phyloP scores from a whole-genome alignment of 768 basidiomycete species.

The Chalciporus pseudorubinellus region DNA sequence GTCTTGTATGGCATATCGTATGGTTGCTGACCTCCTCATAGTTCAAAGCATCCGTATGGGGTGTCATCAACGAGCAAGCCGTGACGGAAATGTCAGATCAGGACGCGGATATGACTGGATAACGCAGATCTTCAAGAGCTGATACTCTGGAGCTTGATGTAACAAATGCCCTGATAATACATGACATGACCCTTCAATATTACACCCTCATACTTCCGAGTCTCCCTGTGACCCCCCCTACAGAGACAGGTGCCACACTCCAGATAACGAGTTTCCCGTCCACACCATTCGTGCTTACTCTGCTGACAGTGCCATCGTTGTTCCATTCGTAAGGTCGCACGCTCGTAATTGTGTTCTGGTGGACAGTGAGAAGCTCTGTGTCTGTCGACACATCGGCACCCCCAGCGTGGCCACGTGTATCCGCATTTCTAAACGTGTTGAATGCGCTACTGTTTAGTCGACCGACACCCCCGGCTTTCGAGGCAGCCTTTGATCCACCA shows the following conservation, averaged over 20 bases:
- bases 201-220: slow-evolving; percentile 49
- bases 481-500: slow-evolving; percentile 38
- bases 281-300: slow-evolving; percentile 88
- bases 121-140: background rate
- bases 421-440: slow-evolving; percentile 90
- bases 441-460: slow-evolving; percentile 92
- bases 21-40: slow-evolving; percentile 30
- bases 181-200: slow-evolving; percentile 19
- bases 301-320: slow-evolving; percentile 53
- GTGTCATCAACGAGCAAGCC: slow-evolving; percentile 81
- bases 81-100: slow-evolving; percentile 17
- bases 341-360: slow-evolving; percentile 98
- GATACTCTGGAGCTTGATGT: background rate
- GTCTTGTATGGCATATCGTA: background rate
- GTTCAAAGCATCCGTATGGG: slow-evolving; percentile 98
- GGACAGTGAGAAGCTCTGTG: slow-evolving; percentile 84
- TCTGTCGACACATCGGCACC: slow-evolving; percentile 41
- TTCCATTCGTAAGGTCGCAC: slow-evolving; percentile 69
- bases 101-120: slow-evolving; percentile 16
- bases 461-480: slow-evolving; percentile 49
- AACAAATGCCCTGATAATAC: background rate
- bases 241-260: slow-evolving; percentile 64
- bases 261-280: slow-evolving; percentile 94
- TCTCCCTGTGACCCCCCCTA: slow-evolving; percentile 41
- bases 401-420: slow-evolving; percentile 57